Evolutionary conservation across 2,329 filamentous ascomycete genomes (phyloP), one percentile per base, ranked within the genome.

Genomic region (Purpureocillium lavendulum): DNA sequence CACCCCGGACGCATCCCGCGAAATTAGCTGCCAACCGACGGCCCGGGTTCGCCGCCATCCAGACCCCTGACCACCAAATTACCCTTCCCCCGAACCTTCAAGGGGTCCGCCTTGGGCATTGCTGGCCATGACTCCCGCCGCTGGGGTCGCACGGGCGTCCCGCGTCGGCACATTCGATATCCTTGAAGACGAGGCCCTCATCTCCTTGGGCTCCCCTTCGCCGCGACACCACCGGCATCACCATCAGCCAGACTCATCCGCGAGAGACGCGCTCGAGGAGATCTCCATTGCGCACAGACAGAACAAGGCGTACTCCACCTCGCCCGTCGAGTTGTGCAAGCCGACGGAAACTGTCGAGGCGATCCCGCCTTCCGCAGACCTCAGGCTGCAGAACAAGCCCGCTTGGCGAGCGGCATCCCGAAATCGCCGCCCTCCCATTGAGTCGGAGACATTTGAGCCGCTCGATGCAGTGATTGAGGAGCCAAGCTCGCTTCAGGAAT

Each of bases 361-460:
- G 5, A 10, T 6, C 21, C 10, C 21, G 5, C 21, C 21, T 5
- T 26, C 21, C 10, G 6, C 21, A 5, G 21, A 26, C 6, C 5
- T 10, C 21, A 26, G 21, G 21, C 21, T 10, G 5, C 21, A 26
- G 21, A 26, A 10, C 21, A 26, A 45, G 33, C 26, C 35, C 17
- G 17, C 36, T 24, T 39, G 52, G 36, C 51, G 51, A 35, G 43
- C 46, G 21, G 21, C 21, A 38, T 36, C 44, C 36, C 52, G 51
- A 14, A 40, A 34, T 42, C 55, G 54, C 30, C 60, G 58, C n/a
- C 52, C 56, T 14, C 48, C 51, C 26, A 47, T 57, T 35, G 52
- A 56, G 24, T 39, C 46, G n/a, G 53, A 59, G 21, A 57, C 50
- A 2, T 64, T 62, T 41, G 55, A 58, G 40, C 57, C 58, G 36